Conservation (phyloP, 306 rosid species). For the Heteromeles arbutifolia region DNA sequence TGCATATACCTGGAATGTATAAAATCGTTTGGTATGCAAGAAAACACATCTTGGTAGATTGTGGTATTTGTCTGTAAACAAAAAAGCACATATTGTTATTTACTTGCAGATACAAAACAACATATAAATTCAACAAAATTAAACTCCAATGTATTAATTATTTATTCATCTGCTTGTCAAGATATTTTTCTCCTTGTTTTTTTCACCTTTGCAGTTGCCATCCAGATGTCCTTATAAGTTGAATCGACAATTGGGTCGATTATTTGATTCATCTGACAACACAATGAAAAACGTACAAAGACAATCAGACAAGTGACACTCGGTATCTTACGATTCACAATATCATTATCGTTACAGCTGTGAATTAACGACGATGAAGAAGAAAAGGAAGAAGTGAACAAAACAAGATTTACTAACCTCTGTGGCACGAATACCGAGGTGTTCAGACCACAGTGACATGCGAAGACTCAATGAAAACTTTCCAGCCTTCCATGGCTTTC, state of each 20-base stretch:
- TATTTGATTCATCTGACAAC: conserved; percentile 54
- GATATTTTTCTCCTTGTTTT: background rate
- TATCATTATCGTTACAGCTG: background rate
- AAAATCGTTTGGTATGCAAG: conserved; percentile 85
- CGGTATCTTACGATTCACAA: background rate
- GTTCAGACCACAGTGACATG: conserved; percentile 88
- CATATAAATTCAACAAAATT: too few relatives aligned
- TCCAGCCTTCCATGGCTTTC: conserved; percentile 92
- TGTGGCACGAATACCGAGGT: conserved; percentile 72
- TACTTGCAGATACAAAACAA: background rate
- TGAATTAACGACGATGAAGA: background rate
- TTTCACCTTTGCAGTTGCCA: conserved; percentile 92
- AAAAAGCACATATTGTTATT: background rate
- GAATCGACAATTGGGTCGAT: conserved; percentile 75
- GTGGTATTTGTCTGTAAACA: conserved; percentile 64
- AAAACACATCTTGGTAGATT: conserved; percentile 84
- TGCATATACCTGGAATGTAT: conserved; percentile 66
- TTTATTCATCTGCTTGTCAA: background rate
- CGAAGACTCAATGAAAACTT: conserved; percentile 79
- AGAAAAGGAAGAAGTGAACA: background rate
- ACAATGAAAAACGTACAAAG: conserved; percentile 7
- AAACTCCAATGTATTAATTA: too few relatives aligned
- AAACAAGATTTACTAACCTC: conserved; percentile 45
- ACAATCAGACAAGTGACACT: conserved; percentile 16
- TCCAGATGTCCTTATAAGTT: conserved; percentile 88